Percentiles rank a stretch among this genome's conserved stretches.
Evolutionary conservation across 2,329 filamentous ascomycete species (phyloP).

Genomic region (Diaporthe vexans): DNA sequence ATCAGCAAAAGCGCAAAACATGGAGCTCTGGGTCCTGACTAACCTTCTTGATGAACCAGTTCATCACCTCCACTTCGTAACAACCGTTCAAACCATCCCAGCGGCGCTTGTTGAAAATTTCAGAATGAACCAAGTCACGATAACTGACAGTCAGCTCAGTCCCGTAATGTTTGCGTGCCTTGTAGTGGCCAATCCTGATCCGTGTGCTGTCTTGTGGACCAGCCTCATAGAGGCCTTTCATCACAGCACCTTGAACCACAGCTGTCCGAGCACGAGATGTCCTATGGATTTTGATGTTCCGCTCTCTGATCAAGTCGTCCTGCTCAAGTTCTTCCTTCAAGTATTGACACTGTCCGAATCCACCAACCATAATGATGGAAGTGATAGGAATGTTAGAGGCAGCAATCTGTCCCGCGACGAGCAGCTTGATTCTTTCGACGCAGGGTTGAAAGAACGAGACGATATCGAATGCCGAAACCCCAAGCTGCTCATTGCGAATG

Average conservation of each 20-base stretch:
- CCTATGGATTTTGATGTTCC: constrained; percentile 58
- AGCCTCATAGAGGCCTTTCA: constrained; percentile 60
- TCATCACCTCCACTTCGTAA: constrained; percentile 56
- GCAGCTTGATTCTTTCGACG: constrained; percentile 57
- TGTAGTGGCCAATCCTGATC: constrained; percentile 57
- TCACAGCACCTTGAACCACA: constrained; percentile 65
- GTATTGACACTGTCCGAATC: constrained; percentile 62
- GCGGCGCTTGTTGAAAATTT: constrained; percentile 51
- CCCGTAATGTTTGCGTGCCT: constrained; percentile 61
- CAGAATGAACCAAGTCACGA: constrained; percentile 49
- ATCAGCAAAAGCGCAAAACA: not conserved
- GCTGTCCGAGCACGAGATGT: constrained; percentile 64
- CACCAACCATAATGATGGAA: constrained; percentile 42
- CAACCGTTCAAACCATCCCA: constrained; percentile 56
- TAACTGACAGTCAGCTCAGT: constrained; percentile 52
- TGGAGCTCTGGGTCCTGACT: not conserved
- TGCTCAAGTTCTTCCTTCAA: constrained; percentile 45
- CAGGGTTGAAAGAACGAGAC: constrained; percentile 60
- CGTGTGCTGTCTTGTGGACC: constrained; percentile 52
- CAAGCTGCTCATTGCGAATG: constrained; percentile 54
- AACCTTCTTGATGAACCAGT: constrained; percentile 59
- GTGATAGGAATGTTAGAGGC: constrained; percentile 52
- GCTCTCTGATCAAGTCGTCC: not conserved
- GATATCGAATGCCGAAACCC: constrained; percentile 55
- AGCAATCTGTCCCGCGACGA: constrained; percentile 60